Percentiles rank a stretch among this genome's conserved stretches.
Evolutionary conservation across 257 asterid genomes (phyloP).

Genomic region (Vinca minor): DNA sequence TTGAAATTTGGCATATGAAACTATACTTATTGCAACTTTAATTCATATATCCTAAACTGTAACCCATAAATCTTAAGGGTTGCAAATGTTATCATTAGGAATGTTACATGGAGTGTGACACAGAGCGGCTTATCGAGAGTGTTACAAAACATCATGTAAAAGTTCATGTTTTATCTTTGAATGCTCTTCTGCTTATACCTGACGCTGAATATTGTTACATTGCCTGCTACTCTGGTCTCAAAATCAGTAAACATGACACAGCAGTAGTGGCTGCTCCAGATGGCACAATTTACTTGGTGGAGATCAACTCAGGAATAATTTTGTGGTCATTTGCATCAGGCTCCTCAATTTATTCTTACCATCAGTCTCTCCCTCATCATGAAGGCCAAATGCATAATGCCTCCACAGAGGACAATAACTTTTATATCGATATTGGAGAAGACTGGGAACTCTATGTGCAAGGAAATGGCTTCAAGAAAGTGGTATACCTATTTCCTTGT

Average conservation of each 20-base stretch:
- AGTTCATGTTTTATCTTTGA: neutral
- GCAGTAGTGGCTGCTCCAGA: slow-evolving; percentile 77
- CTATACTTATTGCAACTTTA: too few relatives aligned
- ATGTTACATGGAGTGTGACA: neutral
- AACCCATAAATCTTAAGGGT: too few relatives aligned
- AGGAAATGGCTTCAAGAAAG: slow-evolving; percentile 45
- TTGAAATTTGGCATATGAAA: too few relatives aligned
- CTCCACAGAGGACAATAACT: slow-evolving; percentile 39
- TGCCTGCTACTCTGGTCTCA: slow-evolving; percentile 14
- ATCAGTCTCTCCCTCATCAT: slow-evolving; percentile 40
- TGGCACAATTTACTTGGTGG: slow-evolving; percentile 63
- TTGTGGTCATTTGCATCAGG: slow-evolving; percentile 79
- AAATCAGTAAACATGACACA: slow-evolving; percentile 48
- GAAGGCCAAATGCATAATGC: slow-evolving; percentile 46
- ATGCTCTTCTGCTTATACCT: neutral
- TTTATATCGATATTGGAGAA: slow-evolving; percentile 75
- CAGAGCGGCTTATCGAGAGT: neutral
- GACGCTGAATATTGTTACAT: slow-evolving; percentile 12
- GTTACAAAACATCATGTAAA: neutral
- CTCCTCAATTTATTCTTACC: slow-evolving; percentile 66
- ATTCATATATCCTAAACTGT: too few relatives aligned
- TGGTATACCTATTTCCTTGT: slow-evolving; percentile 24
- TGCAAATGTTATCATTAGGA: neutral
- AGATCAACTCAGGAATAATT: slow-evolving; percentile 43
- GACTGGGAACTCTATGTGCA: slow-evolving; percentile 73